Conservation (phyloP, 352 stramenopile species). For the Pythium phragmiticola region DNA sequence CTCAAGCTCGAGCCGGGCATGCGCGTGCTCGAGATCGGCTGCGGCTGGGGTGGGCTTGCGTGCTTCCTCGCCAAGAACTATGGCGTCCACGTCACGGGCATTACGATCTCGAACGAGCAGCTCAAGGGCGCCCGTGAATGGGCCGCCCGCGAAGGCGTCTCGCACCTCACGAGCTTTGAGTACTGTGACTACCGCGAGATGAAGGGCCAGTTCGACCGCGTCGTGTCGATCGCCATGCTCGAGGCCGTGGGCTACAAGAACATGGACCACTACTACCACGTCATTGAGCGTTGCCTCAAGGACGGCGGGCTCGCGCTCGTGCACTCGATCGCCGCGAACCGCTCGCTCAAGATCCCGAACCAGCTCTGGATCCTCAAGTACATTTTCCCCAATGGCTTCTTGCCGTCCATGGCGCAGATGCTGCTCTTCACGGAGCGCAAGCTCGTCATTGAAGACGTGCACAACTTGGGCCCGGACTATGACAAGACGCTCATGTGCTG, state of each 20-base stretch:
- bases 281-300: constrained; percentile 83
- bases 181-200: constrained; percentile 92
- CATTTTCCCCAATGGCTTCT: constrained; percentile 90
- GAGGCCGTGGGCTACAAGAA: constrained; percentile 90
- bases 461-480: constrained; percentile 88
- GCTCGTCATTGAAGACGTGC: constrained; percentile 77
- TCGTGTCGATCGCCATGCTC: constrained; percentile 89
- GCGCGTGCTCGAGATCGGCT: constrained; percentile 88
- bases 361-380: constrained; percentile 90
- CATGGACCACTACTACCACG: constrained; percentile 82
- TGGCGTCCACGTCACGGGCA: constrained; percentile 83
- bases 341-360: constrained; percentile 79
- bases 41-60: constrained; percentile 85
- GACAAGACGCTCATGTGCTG: constrained; percentile 90
- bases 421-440: constrained; percentile 77
- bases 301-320: constrained; percentile 71
- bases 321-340: constrained; percentile 83
- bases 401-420: constrained; percentile 78
- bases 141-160: constrained; percentile 74
- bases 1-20: constrained; percentile 84
- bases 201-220: constrained; percentile 83
- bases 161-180: constrained; percentile 85
- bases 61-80: constrained; percentile 89
- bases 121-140: constrained; percentile 83
- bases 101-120: constrained; percentile 91